phyloP scores from a whole-genome alignment of 2,329 filamentous ascomycete genomes.

The Leptographium galeiforme region DNA sequence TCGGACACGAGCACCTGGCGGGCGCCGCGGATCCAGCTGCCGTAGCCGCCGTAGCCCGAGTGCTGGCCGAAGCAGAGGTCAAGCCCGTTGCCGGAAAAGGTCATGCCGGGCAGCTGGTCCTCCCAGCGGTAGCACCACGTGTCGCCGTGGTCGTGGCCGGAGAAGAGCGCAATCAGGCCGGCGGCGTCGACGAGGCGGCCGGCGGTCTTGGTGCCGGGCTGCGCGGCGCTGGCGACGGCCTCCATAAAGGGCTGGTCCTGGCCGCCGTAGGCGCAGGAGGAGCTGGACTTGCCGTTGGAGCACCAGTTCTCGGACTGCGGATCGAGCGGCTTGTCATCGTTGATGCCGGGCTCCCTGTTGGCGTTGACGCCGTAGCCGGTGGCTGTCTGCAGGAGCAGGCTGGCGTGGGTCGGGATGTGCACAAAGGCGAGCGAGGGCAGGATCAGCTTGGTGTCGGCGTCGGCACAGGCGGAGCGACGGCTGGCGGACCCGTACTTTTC shows the following conservation, averaged over 20 bases:
- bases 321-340: constrained; percentile 18
- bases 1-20: constrained; percentile 6
- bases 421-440: constrained; percentile 35
- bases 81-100: constrained; percentile 22
- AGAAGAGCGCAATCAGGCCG: constrained; percentile 38
- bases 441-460: not conserved
- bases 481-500: constrained; percentile 10
- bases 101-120: constrained; percentile 10
- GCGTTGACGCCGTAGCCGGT: constrained; percentile 14
- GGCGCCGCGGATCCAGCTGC: constrained; percentile 47
- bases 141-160: constrained; percentile 47
- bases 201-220: constrained; percentile 14
- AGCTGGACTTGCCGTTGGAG: constrained; percentile 10
- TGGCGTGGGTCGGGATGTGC: constrained; percentile 29
- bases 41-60: constrained; percentile 58
- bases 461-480: not conserved
- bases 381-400: constrained; percentile 14
- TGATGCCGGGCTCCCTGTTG: constrained; percentile 19
- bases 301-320: constrained; percentile 22
- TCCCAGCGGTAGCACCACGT: constrained; percentile 33
- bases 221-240: constrained; percentile 31
- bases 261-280: constrained; percentile 20
- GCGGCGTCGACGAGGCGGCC: constrained; percentile 25
- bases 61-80: constrained; percentile 41
- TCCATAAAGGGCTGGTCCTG: constrained; percentile 44